These are phyloP conservation scores for Mycena amicta DNA, from an alignment of 768 basidiomycete species.

Conservation along the genomic window DNA sequence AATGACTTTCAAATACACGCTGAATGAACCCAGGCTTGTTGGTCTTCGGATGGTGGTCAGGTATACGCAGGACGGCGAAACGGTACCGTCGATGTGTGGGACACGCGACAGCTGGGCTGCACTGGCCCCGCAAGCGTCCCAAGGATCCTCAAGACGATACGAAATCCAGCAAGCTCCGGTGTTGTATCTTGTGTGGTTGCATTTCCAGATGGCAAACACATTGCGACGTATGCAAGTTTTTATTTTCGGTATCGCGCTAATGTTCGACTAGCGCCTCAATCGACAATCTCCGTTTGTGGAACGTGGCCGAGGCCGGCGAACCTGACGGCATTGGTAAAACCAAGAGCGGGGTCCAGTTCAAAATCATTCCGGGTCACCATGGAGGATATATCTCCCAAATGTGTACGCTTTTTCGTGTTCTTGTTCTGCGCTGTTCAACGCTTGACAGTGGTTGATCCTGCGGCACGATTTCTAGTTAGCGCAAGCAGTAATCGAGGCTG, in stretches of 20 bases:
- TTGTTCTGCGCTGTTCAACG: slow-evolving; percentile 6
- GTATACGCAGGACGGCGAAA: slow-evolving; percentile 91
- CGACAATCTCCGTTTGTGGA: slow-evolving; percentile 94
- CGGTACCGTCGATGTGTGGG: slow-evolving; percentile 92
- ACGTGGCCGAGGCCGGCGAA: slow-evolving; percentile 77
- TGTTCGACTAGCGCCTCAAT: slow-evolving; percentile 69
- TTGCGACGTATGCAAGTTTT: slow-evolving; percentile 71
- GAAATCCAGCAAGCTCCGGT: slow-evolving; percentile 87
- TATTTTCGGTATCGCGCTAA: slow-evolving; percentile 2
- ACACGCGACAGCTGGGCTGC: slow-evolving; percentile 79
- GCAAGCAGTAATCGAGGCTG: slow-evolving; percentile 94
- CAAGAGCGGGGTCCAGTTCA: slow-evolving; percentile 81
- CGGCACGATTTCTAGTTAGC: slow-evolving; percentile 82
- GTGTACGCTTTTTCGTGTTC: slow-evolving; percentile 56
- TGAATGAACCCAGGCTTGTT: slow-evolving; percentile 74
- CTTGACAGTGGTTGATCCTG: slow-evolving; percentile 79
- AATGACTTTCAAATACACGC: too few species aligned
- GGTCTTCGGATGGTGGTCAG: slow-evolving; percentile 87
- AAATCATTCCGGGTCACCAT: slow-evolving; percentile 95
- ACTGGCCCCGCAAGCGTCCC: slow-evolving; percentile 68
- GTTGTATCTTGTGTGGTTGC: slow-evolving; percentile 90
- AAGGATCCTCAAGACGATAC: slow-evolving; percentile 75
- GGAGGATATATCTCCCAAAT: slow-evolving; percentile 93
- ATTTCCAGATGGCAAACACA: slow-evolving; percentile 89
- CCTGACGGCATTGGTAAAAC: slow-evolving; percentile 61